A percentile compares a stretch with the other conserved stretches of the same genome.
phyloP scores from a whole-genome alignment of 2,329 filamentous ascomycete genomes.

The Capronia coronata region DNA sequence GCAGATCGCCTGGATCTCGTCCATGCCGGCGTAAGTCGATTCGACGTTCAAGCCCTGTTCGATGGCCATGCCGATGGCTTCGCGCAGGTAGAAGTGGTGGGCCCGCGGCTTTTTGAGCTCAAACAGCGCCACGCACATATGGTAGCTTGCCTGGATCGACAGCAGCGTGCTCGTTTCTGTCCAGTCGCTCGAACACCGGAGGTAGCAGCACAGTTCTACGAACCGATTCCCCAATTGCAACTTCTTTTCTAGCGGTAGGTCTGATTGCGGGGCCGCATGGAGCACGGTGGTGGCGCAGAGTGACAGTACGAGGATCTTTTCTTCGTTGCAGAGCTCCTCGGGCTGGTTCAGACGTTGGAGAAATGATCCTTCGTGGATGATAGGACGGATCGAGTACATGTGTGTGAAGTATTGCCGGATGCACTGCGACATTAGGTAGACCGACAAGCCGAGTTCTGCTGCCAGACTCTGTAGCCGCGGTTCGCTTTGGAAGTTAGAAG shows the following conservation, averaged over 20 bases:
- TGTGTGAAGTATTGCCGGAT: conserved; percentile 28
- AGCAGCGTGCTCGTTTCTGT: conserved; percentile 24
- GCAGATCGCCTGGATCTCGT: conserved; percentile 25
- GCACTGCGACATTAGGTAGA: conserved; percentile 27
- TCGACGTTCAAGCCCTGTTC: conserved; percentile 26
- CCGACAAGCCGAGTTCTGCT: conserved; percentile 26
- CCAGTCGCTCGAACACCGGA: conserved; percentile 24
- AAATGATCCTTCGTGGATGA: conserved; percentile 26
- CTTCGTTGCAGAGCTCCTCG: conserved; percentile 24
- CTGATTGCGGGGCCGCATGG: conserved; percentile 26
- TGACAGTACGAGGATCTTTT: conserved; percentile 26
- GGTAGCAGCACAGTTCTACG: conserved; percentile 22
- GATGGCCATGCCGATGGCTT: conserved; percentile 27
- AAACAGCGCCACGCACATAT: conserved; percentile 26
- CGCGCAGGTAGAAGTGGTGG: conserved; percentile 28
- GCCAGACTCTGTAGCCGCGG: conserved; percentile 22
- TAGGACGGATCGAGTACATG: conserved; percentile 27
- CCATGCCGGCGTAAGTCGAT: conserved; percentile 20
- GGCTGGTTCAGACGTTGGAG: conserved; percentile 17
- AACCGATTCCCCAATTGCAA: conserved; percentile 25
- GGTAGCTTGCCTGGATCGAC: conserved; percentile 26
- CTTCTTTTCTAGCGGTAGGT: conserved; percentile 25
- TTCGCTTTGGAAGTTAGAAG: conserved; percentile 18
- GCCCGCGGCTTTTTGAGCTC: conserved; percentile 28
- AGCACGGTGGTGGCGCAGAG: conserved; percentile 27